phyloP scores from a whole-genome alignment of 2,329 filamentous ascomycete species.

The Tolypocladium tropicale region DNA sequence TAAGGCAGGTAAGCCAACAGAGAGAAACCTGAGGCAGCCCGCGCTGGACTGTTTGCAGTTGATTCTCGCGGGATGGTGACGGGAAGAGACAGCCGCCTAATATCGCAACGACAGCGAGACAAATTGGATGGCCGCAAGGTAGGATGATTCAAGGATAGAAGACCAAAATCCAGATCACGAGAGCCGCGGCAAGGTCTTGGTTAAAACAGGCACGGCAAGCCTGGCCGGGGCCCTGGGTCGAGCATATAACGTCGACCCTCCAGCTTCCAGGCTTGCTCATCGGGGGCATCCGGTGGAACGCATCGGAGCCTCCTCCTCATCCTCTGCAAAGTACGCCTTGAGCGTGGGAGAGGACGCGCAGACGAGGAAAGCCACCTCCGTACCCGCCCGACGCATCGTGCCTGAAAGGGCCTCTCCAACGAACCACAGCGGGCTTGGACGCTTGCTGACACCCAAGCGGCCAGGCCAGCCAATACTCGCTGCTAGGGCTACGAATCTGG shows the following conservation, averaged over 20 bases:
- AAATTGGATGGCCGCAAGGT: not conserved
- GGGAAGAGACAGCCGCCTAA: too few species aligned
- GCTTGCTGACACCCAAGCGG: not conserved
- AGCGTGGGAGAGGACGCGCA: not conserved
- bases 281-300: not conserved
- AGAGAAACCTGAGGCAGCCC: too few species aligned
- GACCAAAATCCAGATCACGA: too few species aligned
- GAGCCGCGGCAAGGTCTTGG: not conserved
- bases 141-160: too few species aligned
- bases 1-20: too few species aligned
- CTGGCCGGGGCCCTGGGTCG: not conserved
- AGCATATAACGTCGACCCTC: not conserved
- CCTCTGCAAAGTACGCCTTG: not conserved
- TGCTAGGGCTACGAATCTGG: too few species aligned
- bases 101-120: not conserved
- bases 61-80: too few species aligned
- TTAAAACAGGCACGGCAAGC: not conserved
- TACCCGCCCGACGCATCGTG: not conserved
- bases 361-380: not conserved
- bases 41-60: too few species aligned
- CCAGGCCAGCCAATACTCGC: too few species aligned
- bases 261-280: not conserved
- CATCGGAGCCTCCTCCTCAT: not conserved
- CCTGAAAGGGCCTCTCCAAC: too few species aligned
- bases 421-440: too few species aligned